Percentiles rank a stretch among this genome's conserved stretches.
phyloP scores from a whole-genome alignment of 2,329 filamentous ascomycete genomes.

The Colletotrichum incanum region DNA sequence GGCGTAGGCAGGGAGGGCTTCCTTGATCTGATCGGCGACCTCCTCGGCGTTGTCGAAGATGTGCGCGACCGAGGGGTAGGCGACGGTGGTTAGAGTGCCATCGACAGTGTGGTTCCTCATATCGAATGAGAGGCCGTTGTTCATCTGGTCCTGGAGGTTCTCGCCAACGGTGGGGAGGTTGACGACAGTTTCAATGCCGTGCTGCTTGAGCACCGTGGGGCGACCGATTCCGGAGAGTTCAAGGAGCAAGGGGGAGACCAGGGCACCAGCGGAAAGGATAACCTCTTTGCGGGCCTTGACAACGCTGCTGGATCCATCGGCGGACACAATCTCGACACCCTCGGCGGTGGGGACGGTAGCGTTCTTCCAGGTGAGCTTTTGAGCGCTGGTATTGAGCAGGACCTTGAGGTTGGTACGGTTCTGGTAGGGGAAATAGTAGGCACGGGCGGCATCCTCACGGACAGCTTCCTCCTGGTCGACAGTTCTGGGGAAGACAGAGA shows the following conservation, averaged over 20 bases:
- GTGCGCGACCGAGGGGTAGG: conserved; percentile 28
- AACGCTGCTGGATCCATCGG: conserved; percentile 53
- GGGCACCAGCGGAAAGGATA: conserved; percentile 63
- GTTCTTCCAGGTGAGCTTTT: conserved; percentile 35
- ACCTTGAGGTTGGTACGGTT: conserved; percentile 54
- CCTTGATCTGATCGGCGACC: conserved; percentile 41
- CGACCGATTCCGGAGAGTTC: conserved; percentile 69
- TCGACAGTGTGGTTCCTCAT: conserved; percentile 37
- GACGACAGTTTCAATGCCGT: conserved; percentile 60
- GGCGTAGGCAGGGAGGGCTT: conserved; percentile 27
- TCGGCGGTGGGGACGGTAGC: conserved; percentile 45
- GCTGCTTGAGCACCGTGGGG: conserved; percentile 55
- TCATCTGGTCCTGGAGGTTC: conserved; percentile 67
- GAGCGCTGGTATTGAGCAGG: conserved; percentile 32
- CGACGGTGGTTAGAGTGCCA: conserved; percentile 33
- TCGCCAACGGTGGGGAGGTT: conserved; percentile 67
- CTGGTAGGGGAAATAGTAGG: conserved; percentile 58
- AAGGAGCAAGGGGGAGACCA: conserved; percentile 67
- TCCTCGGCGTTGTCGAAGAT: conserved; percentile 46
- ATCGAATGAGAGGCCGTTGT: conserved; percentile 48
- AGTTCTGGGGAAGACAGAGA: conserved; percentile 57
- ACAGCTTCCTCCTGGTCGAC: conserved; percentile 55
- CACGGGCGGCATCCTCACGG: conserved; percentile 59
- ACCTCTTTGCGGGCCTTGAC: conserved; percentile 63
- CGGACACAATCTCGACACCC: conserved; percentile 55